Base-by-base conservation (phyloP, 1,284 basidiomycete species). In the Mycena sp. region DNA sequence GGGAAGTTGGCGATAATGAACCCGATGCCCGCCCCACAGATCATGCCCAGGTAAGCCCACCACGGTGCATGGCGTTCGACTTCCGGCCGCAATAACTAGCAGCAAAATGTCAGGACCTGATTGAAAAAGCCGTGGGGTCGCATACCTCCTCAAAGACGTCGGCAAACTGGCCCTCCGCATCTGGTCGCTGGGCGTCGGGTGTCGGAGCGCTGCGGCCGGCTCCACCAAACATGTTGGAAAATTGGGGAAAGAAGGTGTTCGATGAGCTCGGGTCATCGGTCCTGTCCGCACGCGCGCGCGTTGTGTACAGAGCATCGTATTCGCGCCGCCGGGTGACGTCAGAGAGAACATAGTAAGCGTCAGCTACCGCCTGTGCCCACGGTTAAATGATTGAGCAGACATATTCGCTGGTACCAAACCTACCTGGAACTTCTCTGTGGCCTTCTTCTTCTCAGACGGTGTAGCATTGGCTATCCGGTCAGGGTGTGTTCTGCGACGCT, bases 311-410 rank as follows among this genome's bases (percentile, higher is more conserved):
- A 0, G 74, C 70, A 71, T 96, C 95, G 73, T 98, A 98, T 77
- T 98, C 96, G 69, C 76, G 81, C 57, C 92, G 85, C 55, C 95
- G 83, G 43, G 88, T 82, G 2, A 87, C 77, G 77, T 98, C 94
- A 0, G 94, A 96, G 26, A 99, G 87, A 9, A 98, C 93, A 76
- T 96, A 99, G 81, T 98, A 98, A 11, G 96, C 96, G 79, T 99
- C 96, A 52, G 96, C 95, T 64, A 98, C 90, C 14, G 90, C 89
- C 92, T 94, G 73, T n/a, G 30, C n/a, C 10, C 32, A 37, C 32
- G 32, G 16, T 37, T 16, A 37, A 9, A n/a, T n/a, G n/a, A n/a
- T n/a, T n/a, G n/a, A n/a, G n/a, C n/a, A n/a, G n/a, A n/a, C n/a
- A n/a, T n/a, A n/a, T n/a, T n/a, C n/a, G n/a, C n/a, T n/a, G n/a